Conservation (phyloP, 805 yeast genomes). For the Cyberlindnera xylosilytica region DNA sequence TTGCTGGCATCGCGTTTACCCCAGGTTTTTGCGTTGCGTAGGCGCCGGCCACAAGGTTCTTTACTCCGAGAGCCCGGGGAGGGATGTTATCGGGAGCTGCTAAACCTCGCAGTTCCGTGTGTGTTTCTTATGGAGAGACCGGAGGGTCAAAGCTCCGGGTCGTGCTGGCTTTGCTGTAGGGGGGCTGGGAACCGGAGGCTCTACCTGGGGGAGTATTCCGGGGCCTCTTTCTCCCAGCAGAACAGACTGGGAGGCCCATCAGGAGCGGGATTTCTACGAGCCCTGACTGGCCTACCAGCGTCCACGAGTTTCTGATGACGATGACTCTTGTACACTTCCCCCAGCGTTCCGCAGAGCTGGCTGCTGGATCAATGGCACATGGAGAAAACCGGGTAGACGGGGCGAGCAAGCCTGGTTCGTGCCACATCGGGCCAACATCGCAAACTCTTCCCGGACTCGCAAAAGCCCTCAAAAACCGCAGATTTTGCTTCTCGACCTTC, state of each 20-base stretch:
- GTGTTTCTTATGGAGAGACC: no score
- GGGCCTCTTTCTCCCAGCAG: no score
- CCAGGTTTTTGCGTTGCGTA: constrained; percentile 17
- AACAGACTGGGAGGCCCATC: no score
- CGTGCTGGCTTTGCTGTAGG: no score
- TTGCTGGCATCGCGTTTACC: constrained; percentile 13
- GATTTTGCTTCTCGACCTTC: background rate
- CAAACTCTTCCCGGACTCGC: background rate
- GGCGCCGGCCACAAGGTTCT: constrained; percentile 4
- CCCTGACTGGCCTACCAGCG: background rate
- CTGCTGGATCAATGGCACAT: constrained; percentile 5
- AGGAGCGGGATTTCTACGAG: no score
- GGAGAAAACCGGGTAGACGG: constrained; percentile 9
- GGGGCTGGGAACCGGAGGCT: no score
- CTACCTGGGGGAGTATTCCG: no score
- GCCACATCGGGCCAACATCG: constrained; percentile 1
- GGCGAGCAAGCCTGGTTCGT: background rate
- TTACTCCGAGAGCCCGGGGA: constrained; percentile 16
- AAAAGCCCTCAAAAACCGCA: background rate
- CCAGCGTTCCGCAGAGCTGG: background rate
- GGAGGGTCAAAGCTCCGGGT: no score
- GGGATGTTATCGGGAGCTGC: constrained; percentile 12
- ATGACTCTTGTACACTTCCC: background rate
- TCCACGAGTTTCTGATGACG: background rate
- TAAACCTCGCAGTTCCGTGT: no score